Conservation (phyloP, 192 early-diverging fungal species). For the Coemansia sp. region DNA sequence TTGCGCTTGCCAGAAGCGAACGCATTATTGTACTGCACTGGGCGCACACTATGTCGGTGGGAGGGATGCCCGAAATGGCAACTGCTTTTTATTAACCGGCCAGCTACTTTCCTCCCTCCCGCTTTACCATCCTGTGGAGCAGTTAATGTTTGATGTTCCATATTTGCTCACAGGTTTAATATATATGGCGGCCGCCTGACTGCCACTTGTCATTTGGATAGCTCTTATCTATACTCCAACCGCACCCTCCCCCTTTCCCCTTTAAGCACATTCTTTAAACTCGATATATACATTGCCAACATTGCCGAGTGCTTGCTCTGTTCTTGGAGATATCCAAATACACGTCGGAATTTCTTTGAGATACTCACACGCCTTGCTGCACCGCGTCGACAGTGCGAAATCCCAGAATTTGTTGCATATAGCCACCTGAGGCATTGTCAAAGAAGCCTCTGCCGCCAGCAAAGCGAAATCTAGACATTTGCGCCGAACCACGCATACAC, state of each 20-base stretch:
- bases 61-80: constrained; percentile 1
- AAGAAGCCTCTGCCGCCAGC: neutral
- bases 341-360: neutral
- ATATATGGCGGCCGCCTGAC: neutral
- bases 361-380: neutral
- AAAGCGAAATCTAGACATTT: neutral
- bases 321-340: neutral
- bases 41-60: neutral
- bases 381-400: neutral
- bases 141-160: constrained; percentile 17
- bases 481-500: neutral
- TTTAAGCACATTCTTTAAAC: neutral
- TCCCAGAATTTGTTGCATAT: neutral
- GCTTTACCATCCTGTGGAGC: constrained; percentile 17
- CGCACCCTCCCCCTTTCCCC: neutral
- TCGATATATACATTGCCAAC: neutral
- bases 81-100: constrained; percentile 12
- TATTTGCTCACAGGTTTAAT: neutral
- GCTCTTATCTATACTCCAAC: neutral
- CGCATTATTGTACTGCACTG: constrained; percentile 5
- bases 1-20: neutral
- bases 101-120: constrained; percentile 6
- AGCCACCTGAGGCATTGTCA: neutral
- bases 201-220: neutral
- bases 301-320: neutral